Base-by-base conservation (phyloP, 148 eudicot species). In the Rhododendron ferrugineum region DNA sequence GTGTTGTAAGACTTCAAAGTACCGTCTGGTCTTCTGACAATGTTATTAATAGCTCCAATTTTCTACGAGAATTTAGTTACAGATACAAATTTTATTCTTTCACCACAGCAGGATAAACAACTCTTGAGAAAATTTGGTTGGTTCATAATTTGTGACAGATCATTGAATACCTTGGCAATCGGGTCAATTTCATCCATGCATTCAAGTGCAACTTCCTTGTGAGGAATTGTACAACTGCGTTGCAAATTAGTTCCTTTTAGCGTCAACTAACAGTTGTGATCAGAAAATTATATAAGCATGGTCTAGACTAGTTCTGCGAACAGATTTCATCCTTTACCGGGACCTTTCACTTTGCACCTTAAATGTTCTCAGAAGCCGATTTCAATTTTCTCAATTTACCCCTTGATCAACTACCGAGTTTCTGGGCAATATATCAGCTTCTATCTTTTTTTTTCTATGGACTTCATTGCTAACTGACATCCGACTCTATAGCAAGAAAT, bases 201-300 rank as follows among this genome's bases (percentile, higher is more conserved):
- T 86, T 85, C 77, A 74, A 90, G 87, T 56, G 87, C 93, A 60
- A 77, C 92, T 87, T 90, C 92, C 87, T 92, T 93, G 86, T 93
- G 96, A 86, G 96, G 96, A 90, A 91, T 93, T 44, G 94, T 93
- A 66, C 92, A 89, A 86, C 96, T 93, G 94, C 32, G 22, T 80
- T 47, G 60, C 77, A 83, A 68, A 44, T 40, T 54, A 64, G 5
- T 49, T 13, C 23, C 20, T 16, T 49, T 62, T 68, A 56, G 66
- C 22, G 16, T 52, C 46, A 68, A 32, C 11, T 20, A 3, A 42
- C 23, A 2, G 10, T 23, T 7, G 6, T 16, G 26, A 6, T 52
- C 40, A 7, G 32, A n/a, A 68, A 47, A 83, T 6, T 37, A 22
- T 20, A 30, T 6, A 52, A 26, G 15, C 6, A 81, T 30, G 70